These are phyloP conservation scores for Paragyromitra xinjiangensis DNA, from an alignment of 495 filamentous ascomycete genomes.

Conservation along the genomic window DNA sequence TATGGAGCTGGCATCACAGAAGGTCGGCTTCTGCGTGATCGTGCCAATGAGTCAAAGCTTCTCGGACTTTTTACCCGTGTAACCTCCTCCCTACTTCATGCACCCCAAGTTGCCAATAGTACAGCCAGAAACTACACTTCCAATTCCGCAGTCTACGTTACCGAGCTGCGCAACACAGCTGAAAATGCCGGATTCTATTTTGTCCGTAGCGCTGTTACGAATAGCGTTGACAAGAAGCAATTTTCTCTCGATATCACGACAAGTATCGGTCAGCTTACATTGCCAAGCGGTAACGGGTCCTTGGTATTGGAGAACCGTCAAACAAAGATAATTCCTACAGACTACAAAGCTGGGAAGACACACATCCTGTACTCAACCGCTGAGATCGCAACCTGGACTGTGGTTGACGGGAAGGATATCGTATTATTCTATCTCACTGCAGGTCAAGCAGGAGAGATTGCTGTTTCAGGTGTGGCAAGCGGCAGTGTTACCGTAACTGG, in stretches of 20 bases:
- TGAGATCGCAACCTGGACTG: constrained; percentile 77
- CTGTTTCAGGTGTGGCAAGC: constrained; percentile 61
- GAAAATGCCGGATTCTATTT: constrained; percentile 65
- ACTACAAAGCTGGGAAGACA: constrained; percentile 72
- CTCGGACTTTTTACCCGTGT: constrained; percentile 74
- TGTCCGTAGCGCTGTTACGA: constrained; percentile 71
- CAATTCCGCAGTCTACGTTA: constrained; percentile 66
- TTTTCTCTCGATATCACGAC: constrained; percentile 72
- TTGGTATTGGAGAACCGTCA: constrained; percentile 75
- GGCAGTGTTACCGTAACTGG: constrained; percentile 65
- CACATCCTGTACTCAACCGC: constrained; percentile 77
- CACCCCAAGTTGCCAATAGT: constrained; percentile 61
- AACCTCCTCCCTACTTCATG: constrained; percentile 70
- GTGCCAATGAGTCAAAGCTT: constrained; percentile 80
- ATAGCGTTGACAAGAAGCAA: constrained; percentile 63
- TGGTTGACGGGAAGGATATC: constrained; percentile 66
- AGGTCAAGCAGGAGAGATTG: constrained; percentile 74
- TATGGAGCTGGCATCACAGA: constrained; percentile 76
- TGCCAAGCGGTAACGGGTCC: constrained; percentile 70
- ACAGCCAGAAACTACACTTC: constrained; percentile 64
- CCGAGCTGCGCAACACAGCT: constrained; percentile 65
- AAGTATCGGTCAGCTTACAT: constrained; percentile 66
- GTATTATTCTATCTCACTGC: constrained; percentile 76
- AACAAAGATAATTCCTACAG: constrained; percentile 76
- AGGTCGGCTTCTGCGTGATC: constrained; percentile 73